phyloP scores from a whole-genome alignment of 164 flowering plant genomes.

The Malania oleifera region DNA sequence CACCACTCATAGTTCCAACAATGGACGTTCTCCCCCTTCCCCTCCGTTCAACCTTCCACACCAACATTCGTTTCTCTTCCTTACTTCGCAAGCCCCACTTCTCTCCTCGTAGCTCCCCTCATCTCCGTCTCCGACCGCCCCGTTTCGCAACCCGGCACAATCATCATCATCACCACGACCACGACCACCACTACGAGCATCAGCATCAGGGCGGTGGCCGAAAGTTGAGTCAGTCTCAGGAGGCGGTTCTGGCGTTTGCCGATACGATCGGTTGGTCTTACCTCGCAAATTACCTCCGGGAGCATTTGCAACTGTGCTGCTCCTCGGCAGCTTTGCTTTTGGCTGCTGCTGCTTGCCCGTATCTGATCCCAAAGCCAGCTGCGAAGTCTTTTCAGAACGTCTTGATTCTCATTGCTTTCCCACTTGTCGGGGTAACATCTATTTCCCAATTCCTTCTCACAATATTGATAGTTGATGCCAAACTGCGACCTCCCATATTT shows the following conservation, averaged over 20 bases:
- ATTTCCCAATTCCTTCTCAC: background rate
- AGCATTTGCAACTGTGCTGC: constrained; percentile 80
- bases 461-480: too few species aligned
- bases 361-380: constrained; percentile 46
- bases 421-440: constrained; percentile 78
- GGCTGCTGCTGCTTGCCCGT: constrained; percentile 73
- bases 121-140: background rate
- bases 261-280: constrained; percentile 55
- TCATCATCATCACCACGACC: constrained; percentile 20
- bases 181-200: constrained; percentile 33
- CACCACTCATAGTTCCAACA: too few species aligned
- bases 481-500: background rate
- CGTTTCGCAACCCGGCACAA: constrained; percentile 11
- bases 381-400: constrained; percentile 59
- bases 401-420: constrained; percentile 59
- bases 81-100: background rate
- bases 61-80: too few species aligned
- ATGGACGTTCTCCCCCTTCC: too few species aligned
- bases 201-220: constrained; percentile 17
- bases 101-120: background rate
- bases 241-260: constrained; percentile 50
- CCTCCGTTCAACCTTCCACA: too few species aligned
- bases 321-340: constrained; percentile 62
- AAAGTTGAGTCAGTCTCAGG: constrained; percentile 47
- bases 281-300: constrained; percentile 70